These are phyloP conservation scores for Pyricularia pennisetigena DNA, from an alignment of 2,329 filamentous ascomycete genomes.

Conservation along the genomic window DNA sequence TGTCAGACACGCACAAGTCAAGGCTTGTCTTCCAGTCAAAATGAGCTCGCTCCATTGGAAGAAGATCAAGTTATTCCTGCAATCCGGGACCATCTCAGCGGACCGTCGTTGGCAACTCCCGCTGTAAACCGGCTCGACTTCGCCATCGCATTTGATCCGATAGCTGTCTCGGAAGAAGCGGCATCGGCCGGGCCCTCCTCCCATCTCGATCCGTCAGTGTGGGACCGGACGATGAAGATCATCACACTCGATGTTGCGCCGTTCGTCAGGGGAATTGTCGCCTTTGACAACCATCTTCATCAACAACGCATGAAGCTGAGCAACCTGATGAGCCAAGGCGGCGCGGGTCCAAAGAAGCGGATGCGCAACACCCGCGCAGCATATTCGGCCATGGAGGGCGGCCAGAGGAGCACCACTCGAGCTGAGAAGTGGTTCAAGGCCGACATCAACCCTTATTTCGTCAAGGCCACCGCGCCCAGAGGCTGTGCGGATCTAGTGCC, in stretches of 20 bases:
- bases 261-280: constrained; percentile 77
- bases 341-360: constrained; percentile 32
- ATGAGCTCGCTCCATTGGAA: constrained; percentile 11
- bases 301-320: constrained; percentile 50
- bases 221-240: constrained; percentile 59
- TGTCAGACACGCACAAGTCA: background rate
- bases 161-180: constrained; percentile 36
- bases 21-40: background rate
- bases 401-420: constrained; percentile 49
- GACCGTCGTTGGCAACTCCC: constrained; percentile 11
- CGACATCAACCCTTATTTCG: constrained; percentile 41
- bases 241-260: constrained; percentile 75
- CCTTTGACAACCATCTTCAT: constrained; percentile 63
- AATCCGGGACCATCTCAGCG: constrained; percentile 27
- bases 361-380: constrained; percentile 59
- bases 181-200: constrained; percentile 19
- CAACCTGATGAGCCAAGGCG: constrained; percentile 38
- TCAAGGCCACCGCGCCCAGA: constrained; percentile 43
- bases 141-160: constrained; percentile 49
- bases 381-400: constrained; percentile 60
- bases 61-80: constrained; percentile 22
- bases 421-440: constrained; percentile 58
- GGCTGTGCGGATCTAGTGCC: constrained; percentile 14
- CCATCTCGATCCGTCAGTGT: constrained; percentile 58
- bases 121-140: constrained; percentile 40